phyloP scores from a whole-genome alignment of 179 eudicot genomes.

The Beta lomatogona region DNA sequence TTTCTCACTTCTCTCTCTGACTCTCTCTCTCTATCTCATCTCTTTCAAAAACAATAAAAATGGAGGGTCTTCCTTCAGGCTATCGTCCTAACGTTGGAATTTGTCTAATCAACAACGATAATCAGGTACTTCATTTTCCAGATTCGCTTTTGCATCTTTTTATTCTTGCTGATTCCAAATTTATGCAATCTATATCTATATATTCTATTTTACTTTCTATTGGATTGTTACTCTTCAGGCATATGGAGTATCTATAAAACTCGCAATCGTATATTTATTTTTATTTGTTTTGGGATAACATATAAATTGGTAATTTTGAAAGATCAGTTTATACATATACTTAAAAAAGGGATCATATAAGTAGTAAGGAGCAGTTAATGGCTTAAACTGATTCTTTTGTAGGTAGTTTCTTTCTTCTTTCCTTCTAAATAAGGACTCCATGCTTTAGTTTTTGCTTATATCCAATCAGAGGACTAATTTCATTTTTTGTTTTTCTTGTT shows the following conservation, averaged over 20 bases:
- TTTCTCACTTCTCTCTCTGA: conserved; percentile 4
- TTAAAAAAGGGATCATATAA: neutral
- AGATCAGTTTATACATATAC: neutral
- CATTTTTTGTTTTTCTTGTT: neutral
- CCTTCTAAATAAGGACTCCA: neutral
- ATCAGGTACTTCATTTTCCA: conserved; percentile 49
- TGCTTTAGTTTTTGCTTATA: neutral
- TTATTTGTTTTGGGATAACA: no score
- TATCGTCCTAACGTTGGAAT: conserved; percentile 98
- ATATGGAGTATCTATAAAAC: no score
- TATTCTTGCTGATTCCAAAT: neutral
- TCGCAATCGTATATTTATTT: no score
- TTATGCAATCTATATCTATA: neutral
- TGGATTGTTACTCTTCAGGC: neutral
- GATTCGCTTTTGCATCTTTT: neutral
- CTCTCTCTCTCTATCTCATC: neutral
- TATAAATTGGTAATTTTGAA: neutral
- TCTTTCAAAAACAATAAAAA: conserved; percentile 6
- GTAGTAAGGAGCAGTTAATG: neutral
- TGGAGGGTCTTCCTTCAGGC: conserved; percentile 89
- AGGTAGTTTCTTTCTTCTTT: neutral
- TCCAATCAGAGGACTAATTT: neutral
- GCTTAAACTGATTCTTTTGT: no score
- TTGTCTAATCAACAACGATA: conserved; percentile 75
- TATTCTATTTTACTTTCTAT: neutral